Conservation (phyloP, 2,329 filamentous ascomycete genomes). For the Nemania sp. region DNA sequence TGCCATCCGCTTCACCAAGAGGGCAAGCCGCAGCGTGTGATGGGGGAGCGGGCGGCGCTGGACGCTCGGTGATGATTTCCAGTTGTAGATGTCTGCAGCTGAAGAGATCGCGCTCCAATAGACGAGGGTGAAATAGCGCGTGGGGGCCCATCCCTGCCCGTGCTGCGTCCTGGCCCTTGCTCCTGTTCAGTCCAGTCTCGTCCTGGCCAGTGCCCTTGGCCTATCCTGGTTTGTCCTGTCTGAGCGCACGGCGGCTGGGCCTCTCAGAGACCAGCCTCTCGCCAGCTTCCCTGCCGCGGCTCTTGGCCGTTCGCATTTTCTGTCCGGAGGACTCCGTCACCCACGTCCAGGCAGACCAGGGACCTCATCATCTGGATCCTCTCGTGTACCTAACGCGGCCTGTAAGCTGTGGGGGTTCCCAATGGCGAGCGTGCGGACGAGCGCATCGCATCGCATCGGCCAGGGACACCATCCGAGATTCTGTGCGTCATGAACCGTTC, state of each 20-base stretch:
- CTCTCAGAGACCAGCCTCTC: conserved; percentile 1
- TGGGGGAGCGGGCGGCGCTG: conserved; percentile 24
- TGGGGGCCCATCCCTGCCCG: conserved; percentile 23
- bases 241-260: too few species aligned
- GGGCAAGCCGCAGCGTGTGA: conserved; percentile 23
- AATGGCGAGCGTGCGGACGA: background rate
- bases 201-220: too few species aligned
- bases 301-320: conserved; percentile 4
- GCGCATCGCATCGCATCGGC: too few species aligned
- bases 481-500: conserved; percentile 7
- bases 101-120: conserved; percentile 21
- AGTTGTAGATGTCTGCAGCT: conserved; percentile 23
- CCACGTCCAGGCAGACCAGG: background rate
- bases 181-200: too few species aligned
- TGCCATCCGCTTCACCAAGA: conserved; percentile 22
- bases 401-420: conserved; percentile 1
- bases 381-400: too few species aligned
- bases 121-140: conserved; percentile 26
- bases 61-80: conserved; percentile 27
- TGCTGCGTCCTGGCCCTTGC: too few species aligned
- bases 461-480: background rate
- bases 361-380: conserved; percentile 4
- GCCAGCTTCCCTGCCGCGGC: conserved; percentile 1
- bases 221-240: too few species aligned
- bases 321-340: conserved; percentile 6